Base-by-base conservation (phyloP, 805 yeast species). In the Nakazawaea wyomingensis region DNA sequence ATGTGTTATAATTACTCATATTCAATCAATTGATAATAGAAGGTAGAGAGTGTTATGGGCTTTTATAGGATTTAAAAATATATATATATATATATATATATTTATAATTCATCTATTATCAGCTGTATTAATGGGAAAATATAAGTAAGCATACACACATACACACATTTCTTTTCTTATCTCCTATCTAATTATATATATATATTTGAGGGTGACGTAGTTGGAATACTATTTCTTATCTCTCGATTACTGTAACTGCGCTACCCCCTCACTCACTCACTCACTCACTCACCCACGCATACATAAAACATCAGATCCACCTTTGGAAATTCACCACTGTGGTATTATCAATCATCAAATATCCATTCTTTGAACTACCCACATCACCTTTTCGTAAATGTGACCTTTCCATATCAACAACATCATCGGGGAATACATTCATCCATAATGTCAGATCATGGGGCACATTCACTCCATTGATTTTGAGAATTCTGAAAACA, bases 271-370 rank as follows among this genome's bases (percentile, higher is more conserved):
- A 20, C 28, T 7, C 8, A 3, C 27, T 8, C 27, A 11, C 27
- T 8, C 27, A 11, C 27, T 8, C 27, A 11, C 11, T 11, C 11
- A 11, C 27, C 27, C 8, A 24, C 27, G 11, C 8, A 24, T 24
- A 9, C 8, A 13, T 9, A n/a, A 18, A 31, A 8, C 13, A 28
- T 1, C 39, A 38, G 4, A 34, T 17, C 45, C 45, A 43, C 4
- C 54, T 42, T 18, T 53, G 47, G 50, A 59, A 39, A 35, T 59
- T 59, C 22, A 42, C 52, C 2, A 56, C 52, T 11, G 51, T 45
- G 26, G 45, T 39, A 5, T 50, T 51, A 30, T 51, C 50, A 31
- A 56, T 34, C 6, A 47, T 18, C 14, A 55, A 36, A 22, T 39
- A 18, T 0, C 59, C 60, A 19, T 47, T 43, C 32, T 40, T 38